Evolutionary conservation across 2,329 filamentous ascomycete species (phyloP), one percentile per base, ranked within the genome.

Genomic region (Harringtonia lauricola): DNA sequence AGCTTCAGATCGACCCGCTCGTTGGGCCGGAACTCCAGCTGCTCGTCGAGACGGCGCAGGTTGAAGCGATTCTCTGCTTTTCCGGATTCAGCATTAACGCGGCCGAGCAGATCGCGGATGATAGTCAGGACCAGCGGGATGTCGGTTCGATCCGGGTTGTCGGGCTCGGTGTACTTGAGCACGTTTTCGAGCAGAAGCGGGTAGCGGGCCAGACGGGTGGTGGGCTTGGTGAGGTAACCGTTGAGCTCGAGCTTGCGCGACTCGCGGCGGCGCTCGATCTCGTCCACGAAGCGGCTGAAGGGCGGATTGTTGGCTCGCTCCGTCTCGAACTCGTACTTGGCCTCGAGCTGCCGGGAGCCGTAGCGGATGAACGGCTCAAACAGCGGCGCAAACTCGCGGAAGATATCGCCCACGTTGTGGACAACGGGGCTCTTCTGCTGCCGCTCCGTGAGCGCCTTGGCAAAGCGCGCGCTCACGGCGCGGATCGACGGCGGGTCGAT

Each of bases 21-120:
- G 49, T 87, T 87, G 2, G 86, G 82, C 35, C 83, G 78, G 72
- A 94, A 98, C 50, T 90, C 87, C 51, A 98, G 76, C 54, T 94
- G 86, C 53, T 92, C 81, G 58, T 95, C 92, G 28, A 98, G 74
- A 53, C 88, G 85, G 61, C 90, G 83, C 45, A 98, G 68, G 59
- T 96, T 96, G 71, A 95, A 96, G 42, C 92, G 83, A 59, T 98
- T 98, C 64, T 98, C 92, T 1, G 92, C 88, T 66, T 94, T 95
- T 54, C 92, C 92, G 52, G 88, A 95, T 62, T 96, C 92, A 14
- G 86, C 76, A 57, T 98, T 98, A 58, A 98, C 92, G 51, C 86
- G 77, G 41, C 79, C 83, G 40, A 98, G 67, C 53, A 95, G 83
- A 52, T 90, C 86, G 55, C 86, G 82, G 64, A 98, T 95, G 61